Evolutionary conservation across 208 protist species (phyloP).

Genomic region (Trypanosoma theileri): DNA sequence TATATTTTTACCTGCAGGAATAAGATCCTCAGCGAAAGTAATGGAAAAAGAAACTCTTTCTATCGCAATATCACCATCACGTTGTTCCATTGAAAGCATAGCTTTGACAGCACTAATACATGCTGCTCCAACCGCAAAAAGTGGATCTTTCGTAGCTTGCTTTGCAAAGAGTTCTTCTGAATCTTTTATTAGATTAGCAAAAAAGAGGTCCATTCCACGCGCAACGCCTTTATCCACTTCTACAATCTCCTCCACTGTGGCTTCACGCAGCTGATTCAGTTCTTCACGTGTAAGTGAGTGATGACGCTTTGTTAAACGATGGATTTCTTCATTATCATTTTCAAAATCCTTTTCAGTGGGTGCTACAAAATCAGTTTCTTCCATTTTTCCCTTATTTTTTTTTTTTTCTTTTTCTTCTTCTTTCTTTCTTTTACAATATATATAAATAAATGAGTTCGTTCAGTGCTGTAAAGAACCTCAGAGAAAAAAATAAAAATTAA

Average conservation of each 20-base stretch:
- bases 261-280: slow-evolving; percentile 30
- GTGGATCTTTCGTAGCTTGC: slow-evolving; percentile 32
- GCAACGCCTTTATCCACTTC: slow-evolving; percentile 34
- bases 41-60: slow-evolving; percentile 33
- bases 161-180: slow-evolving; percentile 41
- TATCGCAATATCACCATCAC: slow-evolving; percentile 40
- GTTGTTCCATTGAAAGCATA: slow-evolving; percentile 56
- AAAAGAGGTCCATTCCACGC: slow-evolving; percentile 45
- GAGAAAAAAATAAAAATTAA: no score
- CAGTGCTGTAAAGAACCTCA: no score
- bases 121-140: slow-evolving; percentile 35
- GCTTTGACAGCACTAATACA: slow-evolving; percentile 48
- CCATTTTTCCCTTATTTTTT: no score
- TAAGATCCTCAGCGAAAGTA: slow-evolving; percentile 42
- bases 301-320: not conserved
- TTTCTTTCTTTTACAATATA: no score
- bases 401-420: no score
- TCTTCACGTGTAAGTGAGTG: slow-evolving; percentile 27
- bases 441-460: no score
- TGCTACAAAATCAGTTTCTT: not conserved
- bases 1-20: slow-evolving; percentile 16
- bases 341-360: not conserved
- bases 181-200: slow-evolving; percentile 55
- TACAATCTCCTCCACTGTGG: slow-evolving; percentile 37
- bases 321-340: not conserved